Percentiles rank a stretch among this genome's conserved stretches.
Evolutionary conservation across 306 rosid genomes (phyloP).

Genomic region (Trifolium dubium): DNA sequence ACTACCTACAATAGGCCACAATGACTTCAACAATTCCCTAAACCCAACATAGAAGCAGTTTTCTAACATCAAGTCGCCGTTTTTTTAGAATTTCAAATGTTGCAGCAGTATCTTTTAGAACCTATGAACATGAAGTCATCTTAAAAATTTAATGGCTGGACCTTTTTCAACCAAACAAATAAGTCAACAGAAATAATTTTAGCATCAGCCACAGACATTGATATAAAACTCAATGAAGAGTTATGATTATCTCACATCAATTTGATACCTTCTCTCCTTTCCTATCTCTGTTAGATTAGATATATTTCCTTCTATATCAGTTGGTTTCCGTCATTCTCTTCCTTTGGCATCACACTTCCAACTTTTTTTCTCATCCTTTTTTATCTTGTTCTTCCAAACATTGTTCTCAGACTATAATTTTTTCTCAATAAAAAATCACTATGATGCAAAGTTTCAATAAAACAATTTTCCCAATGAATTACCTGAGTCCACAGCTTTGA

Average conservation of each 20-base stretch:
- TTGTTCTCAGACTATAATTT: constrained; percentile 12
- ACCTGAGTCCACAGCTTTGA: constrained; percentile 73
- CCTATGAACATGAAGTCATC: constrained; percentile 4
- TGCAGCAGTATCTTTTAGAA: constrained; percentile 18
- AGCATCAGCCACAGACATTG: constrained; percentile 11
- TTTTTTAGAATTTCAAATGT: background rate
- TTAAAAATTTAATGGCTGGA: constrained; percentile 21
- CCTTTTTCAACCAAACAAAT: constrained; percentile 34
- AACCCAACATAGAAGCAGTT: background rate
- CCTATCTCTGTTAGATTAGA: background rate
- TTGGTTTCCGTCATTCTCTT: background rate
- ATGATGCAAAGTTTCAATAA: background rate
- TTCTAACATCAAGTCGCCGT: constrained; percentile 5
- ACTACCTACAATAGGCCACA: background rate
- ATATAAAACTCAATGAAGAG: background rate
- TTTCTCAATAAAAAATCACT: constrained; percentile 22
- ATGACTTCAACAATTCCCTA: background rate
- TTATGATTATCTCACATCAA: background rate
- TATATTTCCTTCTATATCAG: too few species aligned
- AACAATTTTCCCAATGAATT: constrained; percentile 19
- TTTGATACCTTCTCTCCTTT: background rate
- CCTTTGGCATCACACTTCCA: constrained; percentile 2
- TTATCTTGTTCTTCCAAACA: background rate
- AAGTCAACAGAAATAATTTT: background rate
- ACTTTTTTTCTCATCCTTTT: background rate